A percentile compares a stretch with the other conserved stretches of the same genome.
phyloP scores from a whole-genome alignment of 345 rosid species.

The Boechera divaricarpa region DNA sequence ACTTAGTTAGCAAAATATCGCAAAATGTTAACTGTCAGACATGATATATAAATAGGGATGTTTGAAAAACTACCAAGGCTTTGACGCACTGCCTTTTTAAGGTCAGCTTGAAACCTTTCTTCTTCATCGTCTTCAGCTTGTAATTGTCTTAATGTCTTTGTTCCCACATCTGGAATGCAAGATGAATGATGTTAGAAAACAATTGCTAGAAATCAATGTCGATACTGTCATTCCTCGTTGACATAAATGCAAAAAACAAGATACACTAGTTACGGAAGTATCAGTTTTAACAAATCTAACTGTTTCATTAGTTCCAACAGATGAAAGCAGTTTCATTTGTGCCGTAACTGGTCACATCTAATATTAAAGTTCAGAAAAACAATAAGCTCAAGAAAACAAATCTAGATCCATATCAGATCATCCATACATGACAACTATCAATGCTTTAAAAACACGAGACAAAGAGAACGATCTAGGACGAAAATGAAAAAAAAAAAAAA shows the following conservation, averaged over 20 bases:
- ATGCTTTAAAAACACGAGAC: slow-evolving; percentile 11
- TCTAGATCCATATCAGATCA: slow-evolving; percentile 4
- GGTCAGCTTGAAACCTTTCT: slow-evolving; percentile 95
- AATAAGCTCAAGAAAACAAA: slow-evolving; percentile 1
- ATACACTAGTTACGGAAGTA: slow-evolving; percentile 14
- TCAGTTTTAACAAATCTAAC: slow-evolving; percentile 8
- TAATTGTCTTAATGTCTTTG: slow-evolving; percentile 75
- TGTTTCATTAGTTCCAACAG: neutral
- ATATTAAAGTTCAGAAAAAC: slow-evolving; percentile 19
- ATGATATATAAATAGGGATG: slow-evolving; percentile 24
- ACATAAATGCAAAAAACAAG: slow-evolving; percentile 7
- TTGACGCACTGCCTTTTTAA: slow-evolving; percentile 78
- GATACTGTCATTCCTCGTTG: slow-evolving; percentile 12
- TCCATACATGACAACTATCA: slow-evolving; percentile 5
- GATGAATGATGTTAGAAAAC: slow-evolving; percentile 13
- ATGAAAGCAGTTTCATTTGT: slow-evolving; percentile 10
- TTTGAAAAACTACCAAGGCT: slow-evolving; percentile 70
- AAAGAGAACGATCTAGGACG: slow-evolving; percentile 18
- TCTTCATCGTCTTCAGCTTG: slow-evolving; percentile 89
- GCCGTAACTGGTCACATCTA: slow-evolving; percentile 8
- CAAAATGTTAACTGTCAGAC: slow-evolving; percentile 14
- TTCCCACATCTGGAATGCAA: slow-evolving; percentile 50
- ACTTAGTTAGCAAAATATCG: neutral
- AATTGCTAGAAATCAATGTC: slow-evolving; percentile 7
- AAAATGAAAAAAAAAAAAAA: neutral